Conservation (phyloP, 2,329 filamentous ascomycete species). For the Zymoseptoria ardabiliae region DNA sequence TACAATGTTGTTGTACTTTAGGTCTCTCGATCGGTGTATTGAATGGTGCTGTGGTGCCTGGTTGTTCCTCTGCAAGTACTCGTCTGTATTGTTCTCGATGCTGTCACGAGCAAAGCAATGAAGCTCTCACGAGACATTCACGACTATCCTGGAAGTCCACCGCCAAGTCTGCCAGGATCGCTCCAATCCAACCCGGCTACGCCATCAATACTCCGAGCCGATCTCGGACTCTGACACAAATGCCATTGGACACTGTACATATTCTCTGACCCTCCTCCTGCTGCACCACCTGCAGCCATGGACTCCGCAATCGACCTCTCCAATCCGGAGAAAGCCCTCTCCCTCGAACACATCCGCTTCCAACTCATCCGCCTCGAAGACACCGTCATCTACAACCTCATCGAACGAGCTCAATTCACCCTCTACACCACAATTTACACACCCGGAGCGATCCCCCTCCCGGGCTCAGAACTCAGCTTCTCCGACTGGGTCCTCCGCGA, state of each 20-base stretch:
- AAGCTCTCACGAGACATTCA: neutral
- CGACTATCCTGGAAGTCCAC: neutral
- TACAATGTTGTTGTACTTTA: neutral
- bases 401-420: constrained; percentile 96
- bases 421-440: constrained; percentile 82
- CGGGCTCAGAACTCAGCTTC: constrained; percentile 66
- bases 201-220: neutral
- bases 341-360: constrained; percentile 85
- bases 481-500: constrained; percentile 90
- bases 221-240: neutral
- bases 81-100: neutral
- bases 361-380: constrained; percentile 79
- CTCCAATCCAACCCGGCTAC: neutral
- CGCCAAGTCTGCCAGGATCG: neutral
- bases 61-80: neutral
- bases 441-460: constrained; percentile 72
- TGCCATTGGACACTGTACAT: neutral
- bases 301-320: constrained; percentile 84
- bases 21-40: neutral
- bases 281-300: constrained; percentile 48
- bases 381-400: constrained; percentile 93
- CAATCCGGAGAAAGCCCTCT: constrained; percentile 75
- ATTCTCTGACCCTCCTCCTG: constrained; percentile 2
- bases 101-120: neutral
- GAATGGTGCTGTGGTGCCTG: neutral